A percentile compares a stretch with the other conserved stretches of the same genome.
These are phyloP conservation scores for Naumovozyma castellii DNA, from an alignment of 805 yeast genomes.

Conservation along the genomic window DNA sequence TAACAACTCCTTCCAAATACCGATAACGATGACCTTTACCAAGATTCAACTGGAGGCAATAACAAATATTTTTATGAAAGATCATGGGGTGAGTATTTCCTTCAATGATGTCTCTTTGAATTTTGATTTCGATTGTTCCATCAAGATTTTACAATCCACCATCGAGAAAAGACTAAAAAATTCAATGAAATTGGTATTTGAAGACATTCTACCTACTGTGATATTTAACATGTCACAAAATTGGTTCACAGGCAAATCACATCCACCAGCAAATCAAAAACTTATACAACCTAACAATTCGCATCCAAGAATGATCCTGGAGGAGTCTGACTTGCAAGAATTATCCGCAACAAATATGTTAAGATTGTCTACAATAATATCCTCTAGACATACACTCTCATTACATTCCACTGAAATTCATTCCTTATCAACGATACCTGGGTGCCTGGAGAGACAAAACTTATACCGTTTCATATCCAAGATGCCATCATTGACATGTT, in stretches of 20 bases:
- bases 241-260: constrained; percentile 13
- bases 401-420: constrained; percentile 44
- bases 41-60: constrained; percentile 29
- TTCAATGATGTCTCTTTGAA: constrained; percentile 31
- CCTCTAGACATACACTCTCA: constrained; percentile 75
- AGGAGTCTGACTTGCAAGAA: constrained; percentile 29
- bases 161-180: constrained; percentile 28
- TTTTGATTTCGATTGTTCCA: constrained; percentile 30
- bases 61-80: constrained; percentile 27
- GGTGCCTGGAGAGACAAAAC: constrained; percentile 30
- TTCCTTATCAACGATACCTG: constrained; percentile 32
- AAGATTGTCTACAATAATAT: constrained; percentile 55
- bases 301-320: constrained; percentile 15
- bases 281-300: not conserved
- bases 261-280: not conserved
- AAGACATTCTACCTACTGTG: constrained; percentile 28
- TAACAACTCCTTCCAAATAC: constrained; percentile 28
- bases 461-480: constrained; percentile 25
- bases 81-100: constrained; percentile 28
- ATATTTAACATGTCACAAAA: constrained; percentile 29
- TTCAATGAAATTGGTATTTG: constrained; percentile 28
- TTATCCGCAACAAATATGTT: constrained; percentile 58
- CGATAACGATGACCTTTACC: constrained; percentile 29
- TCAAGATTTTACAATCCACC: constrained; percentile 27
- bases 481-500: constrained; percentile 17